phyloP scores from a whole-genome alignment of 345 rosid genomes.

The Kandelia obovata region DNA sequence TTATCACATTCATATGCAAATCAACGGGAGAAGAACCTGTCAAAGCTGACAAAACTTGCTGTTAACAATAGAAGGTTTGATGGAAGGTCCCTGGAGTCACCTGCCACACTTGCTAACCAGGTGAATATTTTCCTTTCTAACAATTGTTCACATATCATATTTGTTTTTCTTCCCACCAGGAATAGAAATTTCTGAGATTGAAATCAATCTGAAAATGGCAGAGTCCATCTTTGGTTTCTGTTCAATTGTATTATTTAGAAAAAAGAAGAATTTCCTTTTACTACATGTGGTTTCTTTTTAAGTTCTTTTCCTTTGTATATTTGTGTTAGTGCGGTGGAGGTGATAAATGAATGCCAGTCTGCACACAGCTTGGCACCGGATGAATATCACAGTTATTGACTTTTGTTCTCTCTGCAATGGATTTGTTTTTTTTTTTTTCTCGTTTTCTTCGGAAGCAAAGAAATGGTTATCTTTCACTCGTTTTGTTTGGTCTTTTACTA shows the following conservation, averaged over 20 bases:
- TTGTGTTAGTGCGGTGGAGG: too few relatives aligned
- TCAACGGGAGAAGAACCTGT: slow-evolving; percentile 61
- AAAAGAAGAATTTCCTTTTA: too few relatives aligned
- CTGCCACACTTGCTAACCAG: slow-evolving; percentile 69
- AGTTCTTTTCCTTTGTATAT: too few relatives aligned
- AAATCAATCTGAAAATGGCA: neutral
- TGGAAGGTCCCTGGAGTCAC: slow-evolving; percentile 61
- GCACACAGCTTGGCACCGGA: too few relatives aligned
- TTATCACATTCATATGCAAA: slow-evolving; percentile 64
- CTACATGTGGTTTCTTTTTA: too few relatives aligned
- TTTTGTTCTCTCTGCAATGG: neutral
- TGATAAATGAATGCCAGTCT: too few relatives aligned
- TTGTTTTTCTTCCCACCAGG: neutral
- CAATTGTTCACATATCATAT: neutral
- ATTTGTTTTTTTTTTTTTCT: neutral
- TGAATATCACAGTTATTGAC: too few relatives aligned
- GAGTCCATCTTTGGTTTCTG: neutral
- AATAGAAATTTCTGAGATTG: neutral
- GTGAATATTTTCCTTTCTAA: slow-evolving; percentile 29
- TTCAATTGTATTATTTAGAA: neutral
- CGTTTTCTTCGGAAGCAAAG: neutral
- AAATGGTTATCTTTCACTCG: neutral
- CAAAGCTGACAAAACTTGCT: slow-evolving; percentile 74
- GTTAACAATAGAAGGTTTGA: slow-evolving; percentile 72
- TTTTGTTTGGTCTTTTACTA: neutral